phyloP scores from a whole-genome alignment of 345 rosid genomes.

The Aquilaria yunnanensis region DNA sequence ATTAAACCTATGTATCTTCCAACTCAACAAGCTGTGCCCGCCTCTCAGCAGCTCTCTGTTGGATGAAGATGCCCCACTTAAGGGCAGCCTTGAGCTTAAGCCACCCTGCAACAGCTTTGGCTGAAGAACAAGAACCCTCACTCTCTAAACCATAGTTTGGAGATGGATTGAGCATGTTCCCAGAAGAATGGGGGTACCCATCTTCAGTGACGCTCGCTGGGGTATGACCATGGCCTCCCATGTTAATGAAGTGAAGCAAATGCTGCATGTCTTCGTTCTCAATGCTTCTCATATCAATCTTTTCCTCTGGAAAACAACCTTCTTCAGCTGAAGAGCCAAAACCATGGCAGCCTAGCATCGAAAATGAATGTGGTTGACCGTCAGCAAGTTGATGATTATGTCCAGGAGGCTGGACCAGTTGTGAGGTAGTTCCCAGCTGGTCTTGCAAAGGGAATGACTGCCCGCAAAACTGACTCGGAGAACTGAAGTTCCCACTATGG shows the following conservation, averaged over 20 bases:
- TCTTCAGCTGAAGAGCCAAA: too few species aligned
- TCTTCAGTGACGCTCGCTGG: conserved; percentile 32
- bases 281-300: conserved; percentile 77
- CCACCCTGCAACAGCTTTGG: conserved; percentile 95
- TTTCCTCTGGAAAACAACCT: conserved; percentile 42
- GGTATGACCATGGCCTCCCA: conserved; percentile 38
- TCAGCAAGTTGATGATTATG: conserved; percentile 15
- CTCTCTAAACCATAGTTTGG: too few species aligned
- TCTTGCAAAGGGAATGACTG: too few species aligned
- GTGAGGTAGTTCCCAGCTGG: too few species aligned
- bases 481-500: too few species aligned
- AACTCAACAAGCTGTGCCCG: conserved; percentile 82
- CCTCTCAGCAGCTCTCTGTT: conserved; percentile 91
- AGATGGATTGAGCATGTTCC: conserved; percentile 31
- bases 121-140: conserved; percentile 5
- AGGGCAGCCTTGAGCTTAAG: conserved; percentile 96
- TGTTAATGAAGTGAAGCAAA: conserved; percentile 58
- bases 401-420: too few species aligned
- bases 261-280: conserved; percentile 97
- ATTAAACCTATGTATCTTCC: conserved; percentile 24
- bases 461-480: too few species aligned
- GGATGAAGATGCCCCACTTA: conserved; percentile 91
- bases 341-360: too few species aligned
- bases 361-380: conserved; percentile 18
- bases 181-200: conserved; percentile 11